These are phyloP conservation scores for Schizothecium vesticola DNA, from an alignment of 495 filamentous ascomycete species.

Conservation along the genomic window DNA sequence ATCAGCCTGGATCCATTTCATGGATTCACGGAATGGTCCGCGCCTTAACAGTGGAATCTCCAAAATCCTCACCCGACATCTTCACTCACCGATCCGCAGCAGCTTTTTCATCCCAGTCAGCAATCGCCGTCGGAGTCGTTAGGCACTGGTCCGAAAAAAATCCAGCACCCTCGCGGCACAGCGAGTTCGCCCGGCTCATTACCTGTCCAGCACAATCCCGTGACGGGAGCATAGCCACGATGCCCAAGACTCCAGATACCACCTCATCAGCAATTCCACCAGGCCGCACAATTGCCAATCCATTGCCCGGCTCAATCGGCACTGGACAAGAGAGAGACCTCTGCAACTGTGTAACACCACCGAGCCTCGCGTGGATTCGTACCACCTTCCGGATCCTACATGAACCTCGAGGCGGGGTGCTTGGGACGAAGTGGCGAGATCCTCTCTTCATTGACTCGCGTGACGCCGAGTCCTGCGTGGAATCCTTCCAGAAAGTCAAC, in stretches of 20 bases:
- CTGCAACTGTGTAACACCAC: not conserved
- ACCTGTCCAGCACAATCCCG: not conserved
- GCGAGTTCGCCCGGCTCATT: not conserved
- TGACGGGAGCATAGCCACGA: not conserved
- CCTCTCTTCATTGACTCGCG: not conserved
- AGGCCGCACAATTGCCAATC: not conserved
- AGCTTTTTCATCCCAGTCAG: not conserved
- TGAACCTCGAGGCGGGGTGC: not conserved
- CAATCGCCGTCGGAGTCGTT: not conserved
- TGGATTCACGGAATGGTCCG: not conserved
- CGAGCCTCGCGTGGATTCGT: not conserved
- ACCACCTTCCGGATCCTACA: not conserved
- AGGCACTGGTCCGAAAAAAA: not conserved
- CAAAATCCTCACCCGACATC: not conserved
- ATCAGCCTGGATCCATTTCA: not conserved
- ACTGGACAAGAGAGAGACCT: not conserved
- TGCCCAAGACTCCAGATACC: not conserved
- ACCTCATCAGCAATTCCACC: too few relatives aligned
- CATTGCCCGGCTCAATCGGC: not conserved
- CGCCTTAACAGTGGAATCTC: not conserved
- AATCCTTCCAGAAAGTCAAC: not conserved
- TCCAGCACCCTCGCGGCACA: not conserved
- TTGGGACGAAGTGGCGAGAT: not conserved
- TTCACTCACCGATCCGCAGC: not conserved
- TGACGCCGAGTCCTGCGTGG: not conserved